These are phyloP conservation scores for Lagerstroemia speciosa DNA, from an alignment of 345 rosid species.

Conservation along the genomic window DNA sequence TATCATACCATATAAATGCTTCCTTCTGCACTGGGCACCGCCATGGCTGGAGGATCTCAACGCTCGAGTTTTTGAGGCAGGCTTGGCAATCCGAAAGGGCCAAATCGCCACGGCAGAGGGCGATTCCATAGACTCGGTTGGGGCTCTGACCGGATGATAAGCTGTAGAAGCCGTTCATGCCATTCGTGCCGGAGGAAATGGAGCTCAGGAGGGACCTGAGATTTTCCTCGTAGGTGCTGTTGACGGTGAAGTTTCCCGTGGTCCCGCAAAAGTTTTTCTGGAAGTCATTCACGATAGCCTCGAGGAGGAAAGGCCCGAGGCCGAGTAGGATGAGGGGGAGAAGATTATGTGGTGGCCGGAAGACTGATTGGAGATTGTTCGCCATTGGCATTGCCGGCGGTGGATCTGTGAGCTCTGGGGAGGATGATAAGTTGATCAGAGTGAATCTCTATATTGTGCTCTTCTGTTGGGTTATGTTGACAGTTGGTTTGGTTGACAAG, in stretches of 20 bases:
- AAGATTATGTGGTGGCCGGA: not conserved
- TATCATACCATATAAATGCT: constrained; percentile 20
- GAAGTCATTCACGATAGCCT: not conserved
- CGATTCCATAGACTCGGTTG: constrained; percentile 26
- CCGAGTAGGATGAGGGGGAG: not conserved
- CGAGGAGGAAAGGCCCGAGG: not conserved
- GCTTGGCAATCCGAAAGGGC: constrained; percentile 18
- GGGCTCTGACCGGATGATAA: constrained; percentile 22
- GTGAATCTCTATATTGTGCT: no score
- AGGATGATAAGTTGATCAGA: no score
- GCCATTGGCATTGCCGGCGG: not conserved
- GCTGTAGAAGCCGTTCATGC: constrained; percentile 32
- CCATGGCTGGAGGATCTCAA: not conserved
- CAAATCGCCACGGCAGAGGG: constrained; percentile 37
- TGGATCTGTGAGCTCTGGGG: no score
- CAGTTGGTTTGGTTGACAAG: no score
- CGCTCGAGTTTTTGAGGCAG: constrained; percentile 19
- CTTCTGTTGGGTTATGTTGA: no score
- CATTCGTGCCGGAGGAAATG: constrained; percentile 21
- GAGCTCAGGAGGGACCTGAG: constrained; percentile 28
- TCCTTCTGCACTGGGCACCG: constrained; percentile 7
- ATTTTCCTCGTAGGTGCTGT: constrained; percentile 33
- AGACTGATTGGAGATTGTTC: not conserved
- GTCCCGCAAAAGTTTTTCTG: not conserved
- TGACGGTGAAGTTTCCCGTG: constrained; percentile 23